Evolutionary conservation across 2,329 filamentous ascomycete genomes (phyloP).

Genomic region (Fusarium redolens): DNA sequence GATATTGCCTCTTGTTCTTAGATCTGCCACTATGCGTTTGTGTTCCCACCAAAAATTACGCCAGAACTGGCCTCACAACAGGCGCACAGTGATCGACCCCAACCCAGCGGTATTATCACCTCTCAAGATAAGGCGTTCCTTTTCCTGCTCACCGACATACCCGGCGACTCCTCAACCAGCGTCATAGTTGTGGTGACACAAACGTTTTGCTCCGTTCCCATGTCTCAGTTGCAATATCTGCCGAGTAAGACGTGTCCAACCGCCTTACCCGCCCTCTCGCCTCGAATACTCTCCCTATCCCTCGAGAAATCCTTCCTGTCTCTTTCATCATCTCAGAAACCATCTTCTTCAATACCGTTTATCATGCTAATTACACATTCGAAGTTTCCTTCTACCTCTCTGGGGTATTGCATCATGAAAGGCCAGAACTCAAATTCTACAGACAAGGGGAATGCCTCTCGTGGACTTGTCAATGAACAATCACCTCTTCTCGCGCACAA

Average conservation of each 20-base stretch:
- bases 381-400: not conserved
- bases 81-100: not conserved
- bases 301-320: accelerated
- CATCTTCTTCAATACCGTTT: not conserved
- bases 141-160: not conserved
- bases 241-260: not conserved
- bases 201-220: accelerated
- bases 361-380: not conserved
- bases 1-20: too few relatives aligned
- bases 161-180: not conserved
- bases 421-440: not conserved
- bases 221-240: not conserved
- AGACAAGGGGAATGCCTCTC: accelerated
- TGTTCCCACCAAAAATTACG: accelerated
- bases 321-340: not conserved
- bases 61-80: accelerated
- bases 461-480: not conserved
- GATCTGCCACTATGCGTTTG: too few relatives aligned
- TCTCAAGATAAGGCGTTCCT: accelerated
- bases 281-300: too few relatives aligned
- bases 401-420: not conserved
- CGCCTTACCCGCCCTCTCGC: accelerated
- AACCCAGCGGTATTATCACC: accelerated
- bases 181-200: not conserved
- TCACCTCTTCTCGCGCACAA: not conserved